A percentile compares a stretch with the other conserved stretches of the same genome.
phyloP scores from a whole-genome alignment of 169 alveolate genomes.

The Theileria equi region DNA sequence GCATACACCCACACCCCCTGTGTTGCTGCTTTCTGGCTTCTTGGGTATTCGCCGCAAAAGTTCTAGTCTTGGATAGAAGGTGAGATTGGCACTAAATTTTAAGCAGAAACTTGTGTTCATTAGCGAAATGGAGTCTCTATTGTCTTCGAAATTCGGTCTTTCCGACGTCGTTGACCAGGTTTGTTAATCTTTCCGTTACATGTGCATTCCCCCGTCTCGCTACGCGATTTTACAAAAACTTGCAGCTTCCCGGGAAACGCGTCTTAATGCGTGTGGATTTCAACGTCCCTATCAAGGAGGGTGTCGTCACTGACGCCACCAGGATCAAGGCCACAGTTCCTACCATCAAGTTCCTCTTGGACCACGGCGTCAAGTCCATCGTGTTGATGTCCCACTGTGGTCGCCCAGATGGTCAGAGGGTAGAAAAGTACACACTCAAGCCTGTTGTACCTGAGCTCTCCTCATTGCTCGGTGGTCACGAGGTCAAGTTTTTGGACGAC shows the following conservation, averaged over 20 bases:
- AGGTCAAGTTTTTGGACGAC: constrained; percentile 89
- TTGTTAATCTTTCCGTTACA: neutral
- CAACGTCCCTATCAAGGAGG: constrained; percentile 95
- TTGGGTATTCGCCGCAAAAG: neutral
- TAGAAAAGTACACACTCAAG: constrained; percentile 84
- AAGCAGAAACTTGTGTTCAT: neutral
- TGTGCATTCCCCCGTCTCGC: neutral
- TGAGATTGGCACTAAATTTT: neutral
- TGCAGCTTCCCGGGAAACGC: constrained; percentile 87
- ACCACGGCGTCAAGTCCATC: constrained; percentile 87
- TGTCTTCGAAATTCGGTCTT: constrained; percentile 57
- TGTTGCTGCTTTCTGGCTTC: neutral
- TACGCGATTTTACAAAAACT: neutral
- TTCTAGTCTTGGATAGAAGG: neutral
- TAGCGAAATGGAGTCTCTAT: constrained; percentile 30
- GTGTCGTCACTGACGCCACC: constrained; percentile 88
- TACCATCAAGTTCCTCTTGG: constrained; percentile 87
- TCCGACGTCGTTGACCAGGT: constrained; percentile 58
- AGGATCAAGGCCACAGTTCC: constrained; percentile 92
- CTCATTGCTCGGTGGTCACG: constrained; percentile 72
- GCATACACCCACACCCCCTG: too few relatives aligned
- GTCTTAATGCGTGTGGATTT: constrained; percentile 95
- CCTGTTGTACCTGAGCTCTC: constrained; percentile 90
- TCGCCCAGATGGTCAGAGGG: constrained; percentile 94
- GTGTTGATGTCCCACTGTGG: constrained; percentile 95